Conservation (phyloP, 495 filamentous ascomycete species). For the Penicillium egyptiacum region DNA sequence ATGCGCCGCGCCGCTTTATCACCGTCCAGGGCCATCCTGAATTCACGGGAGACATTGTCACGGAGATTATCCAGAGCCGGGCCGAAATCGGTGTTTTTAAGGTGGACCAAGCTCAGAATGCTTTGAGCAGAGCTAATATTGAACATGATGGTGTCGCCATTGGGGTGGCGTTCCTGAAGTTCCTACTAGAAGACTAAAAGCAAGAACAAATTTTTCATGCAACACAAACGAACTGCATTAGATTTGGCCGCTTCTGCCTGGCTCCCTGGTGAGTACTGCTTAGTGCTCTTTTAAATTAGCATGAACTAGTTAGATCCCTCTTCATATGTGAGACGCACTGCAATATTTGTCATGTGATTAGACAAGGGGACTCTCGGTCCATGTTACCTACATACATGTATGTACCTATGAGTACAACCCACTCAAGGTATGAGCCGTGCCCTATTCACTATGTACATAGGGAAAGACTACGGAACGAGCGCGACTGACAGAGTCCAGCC, state of each 20-base stretch:
- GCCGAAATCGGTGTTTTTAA: slow-evolving; percentile 64
- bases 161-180: slow-evolving; percentile 67
- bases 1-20: slow-evolving; percentile 62
- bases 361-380: neutral
- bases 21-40: slow-evolving; percentile 93
- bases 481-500: neutral
- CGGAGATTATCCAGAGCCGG: slow-evolving; percentile 62
- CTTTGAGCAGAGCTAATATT: slow-evolving; percentile 60
- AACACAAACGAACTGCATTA: neutral
- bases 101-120: slow-evolving; percentile 62
- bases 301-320: slow-evolving; percentile 4
- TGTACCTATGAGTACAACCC: neutral
- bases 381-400: neutral
- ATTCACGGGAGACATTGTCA: slow-evolving; percentile 73
- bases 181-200: slow-evolving; percentile 59
- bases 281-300: neutral
- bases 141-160: slow-evolving; percentile 76
- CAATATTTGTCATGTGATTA: too few relatives aligned
- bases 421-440: neutral
- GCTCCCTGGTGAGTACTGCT: neutral
- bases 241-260: neutral
- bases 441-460: neutral
- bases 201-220: neutral
- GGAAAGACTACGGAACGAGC: neutral
- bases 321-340: neutral